Evolutionary conservation across 345 rosid species (phyloP), one percentile per base, ranked within the genome.

Genomic region (Melastoma malabathricum): DNA sequence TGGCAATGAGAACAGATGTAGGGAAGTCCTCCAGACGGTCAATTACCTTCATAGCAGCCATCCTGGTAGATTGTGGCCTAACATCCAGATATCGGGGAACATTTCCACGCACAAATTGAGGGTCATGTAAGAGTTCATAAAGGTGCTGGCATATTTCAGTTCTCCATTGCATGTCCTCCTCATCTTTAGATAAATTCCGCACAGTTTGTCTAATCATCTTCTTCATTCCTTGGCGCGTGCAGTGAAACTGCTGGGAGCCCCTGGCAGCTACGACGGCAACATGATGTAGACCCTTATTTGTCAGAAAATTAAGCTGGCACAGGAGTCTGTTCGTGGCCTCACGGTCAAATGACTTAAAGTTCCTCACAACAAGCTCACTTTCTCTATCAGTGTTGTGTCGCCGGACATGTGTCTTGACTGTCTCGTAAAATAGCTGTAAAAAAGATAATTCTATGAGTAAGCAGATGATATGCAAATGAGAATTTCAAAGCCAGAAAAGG

Each of bases 401-500:
- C 68, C 80, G 79, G 45, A 90, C 79, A 68, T 52, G 73, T 5
- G 52, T 47, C 70, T 77, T 78, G 13, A 71, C 51, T 4, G 65
- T 69, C 68, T 84, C 94, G 58, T 50, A 78, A 59, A 84, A 83
- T 67, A 82, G 58, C 96, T 90, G 72, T 23, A 60, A 63, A 15
- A 70, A 43, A 64, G 13, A 43, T 27, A 60, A 54, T 29, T 29
- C 9, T 1, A 29, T 29, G 38, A 29, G 9, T 2, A 2, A 29
- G 9, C 5, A 29, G 38, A 54, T 15, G 15, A 16, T 18, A 1
- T 15, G 31, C 0, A 0, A 3, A 49, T 13, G 23, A 15, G 4
- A 48, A 41, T 19, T 18, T 19, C 7, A 15, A 16, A 9, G 16
- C 18, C 29, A 51, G 1, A 51, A 4, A 25, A 51, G 43, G 54